phyloP scores from a whole-genome alignment of 192 early-diverging fungal genomes.

The Linnemannia hyalina region DNA sequence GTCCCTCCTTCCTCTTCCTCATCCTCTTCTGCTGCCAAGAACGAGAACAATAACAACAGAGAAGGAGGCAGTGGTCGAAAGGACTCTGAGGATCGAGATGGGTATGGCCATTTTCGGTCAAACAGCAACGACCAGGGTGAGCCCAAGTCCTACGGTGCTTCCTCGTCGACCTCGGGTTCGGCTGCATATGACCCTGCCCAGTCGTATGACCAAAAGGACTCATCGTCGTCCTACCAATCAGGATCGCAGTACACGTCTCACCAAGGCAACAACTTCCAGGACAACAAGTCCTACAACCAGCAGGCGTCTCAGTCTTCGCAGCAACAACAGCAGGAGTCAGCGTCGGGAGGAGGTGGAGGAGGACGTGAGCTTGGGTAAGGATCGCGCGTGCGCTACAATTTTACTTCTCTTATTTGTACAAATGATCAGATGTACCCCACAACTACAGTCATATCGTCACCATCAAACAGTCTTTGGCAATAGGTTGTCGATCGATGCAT shows the following conservation, averaged over 20 bases:
- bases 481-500: not conserved
- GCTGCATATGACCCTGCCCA: constrained; percentile 27
- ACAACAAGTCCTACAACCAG: constrained; percentile 21
- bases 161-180: not conserved
- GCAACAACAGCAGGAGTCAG: constrained; percentile 20
- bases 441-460: not conserved
- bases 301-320: not conserved
- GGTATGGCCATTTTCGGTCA: not conserved
- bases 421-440: not conserved
- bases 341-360: constrained; percentile 8
- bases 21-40: not conserved
- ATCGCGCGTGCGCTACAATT: not conserved
- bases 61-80: not conserved
- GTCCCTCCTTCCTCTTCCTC: not conserved
- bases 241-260: not conserved
- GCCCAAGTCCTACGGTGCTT: not conserved
- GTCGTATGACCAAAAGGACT: constrained; percentile 19
- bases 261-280: constrained; percentile 1
- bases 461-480: not conserved
- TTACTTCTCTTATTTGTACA: not conserved
- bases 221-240: not conserved
- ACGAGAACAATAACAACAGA: constrained; percentile 5
- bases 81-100: not conserved
- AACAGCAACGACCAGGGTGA: not conserved
- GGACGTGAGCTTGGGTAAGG: constrained; percentile 56